Conservation (phyloP, 1,284 basidiomycete genomes). For the Abortiporus biennis region DNA sequence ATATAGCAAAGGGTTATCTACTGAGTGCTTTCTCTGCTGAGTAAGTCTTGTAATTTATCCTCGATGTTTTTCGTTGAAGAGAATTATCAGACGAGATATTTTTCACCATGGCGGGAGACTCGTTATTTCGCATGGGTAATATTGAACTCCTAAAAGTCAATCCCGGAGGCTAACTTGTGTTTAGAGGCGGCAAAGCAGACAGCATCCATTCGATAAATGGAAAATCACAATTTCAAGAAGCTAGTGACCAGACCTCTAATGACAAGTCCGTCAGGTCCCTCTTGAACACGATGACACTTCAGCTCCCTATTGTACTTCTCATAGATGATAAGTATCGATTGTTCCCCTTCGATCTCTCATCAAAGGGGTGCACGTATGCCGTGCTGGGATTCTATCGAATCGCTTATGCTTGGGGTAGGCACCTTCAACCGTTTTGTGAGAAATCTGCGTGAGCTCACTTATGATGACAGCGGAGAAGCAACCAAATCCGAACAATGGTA, state of each 20-base stretch:
- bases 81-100: slow-evolving; percentile 49
- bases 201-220: slow-evolving; percentile 39
- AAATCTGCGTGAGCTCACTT: not conserved
- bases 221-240: slow-evolving; percentile 29
- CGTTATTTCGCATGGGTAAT: slow-evolving; percentile 77
- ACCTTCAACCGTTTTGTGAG: slow-evolving; percentile 1
- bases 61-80: slow-evolving; percentile 3
- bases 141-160: slow-evolving; percentile 2
- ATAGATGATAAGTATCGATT: slow-evolving; percentile 65
- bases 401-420: slow-evolving; percentile 65
- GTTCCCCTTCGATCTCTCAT: slow-evolving; percentile 62
- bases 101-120: slow-evolving; percentile 58
- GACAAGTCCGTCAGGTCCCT: slow-evolving; percentile 68
- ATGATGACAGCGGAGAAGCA: slow-evolving; percentile 54
- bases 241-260: slow-evolving; percentile 55
- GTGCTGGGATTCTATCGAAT: slow-evolving; percentile 72
- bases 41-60: slow-evolving; percentile 30
- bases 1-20: slow-evolving; percentile 65
- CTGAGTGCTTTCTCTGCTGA: slow-evolving; percentile 60
- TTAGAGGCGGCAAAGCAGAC: slow-evolving; percentile 56
- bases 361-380: slow-evolving; percentile 52
- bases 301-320: slow-evolving; percentile 56
- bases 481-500: slow-evolving; percentile 34
- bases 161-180: slow-evolving; percentile 2
- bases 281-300: slow-evolving; percentile 42